Conservation (phyloP, 2,329 filamentous ascomycete genomes). For the Sclerotinia subarctica region DNA sequence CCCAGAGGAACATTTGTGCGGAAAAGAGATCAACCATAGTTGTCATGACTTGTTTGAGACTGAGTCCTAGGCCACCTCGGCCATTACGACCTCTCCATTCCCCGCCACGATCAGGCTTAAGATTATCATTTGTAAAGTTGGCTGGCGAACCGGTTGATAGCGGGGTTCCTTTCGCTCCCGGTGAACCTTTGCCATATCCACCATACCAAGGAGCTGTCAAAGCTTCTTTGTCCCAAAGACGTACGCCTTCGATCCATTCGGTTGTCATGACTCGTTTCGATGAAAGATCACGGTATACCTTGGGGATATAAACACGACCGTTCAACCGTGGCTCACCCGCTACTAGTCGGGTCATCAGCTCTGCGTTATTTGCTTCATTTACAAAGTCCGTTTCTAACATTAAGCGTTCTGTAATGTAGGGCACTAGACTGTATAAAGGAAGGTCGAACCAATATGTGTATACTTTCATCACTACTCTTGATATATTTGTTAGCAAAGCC, state of each 20-base stretch:
- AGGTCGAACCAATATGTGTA: slow-evolving; percentile 89
- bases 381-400: slow-evolving; percentile 91
- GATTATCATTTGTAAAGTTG: slow-evolving; percentile 46
- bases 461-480: slow-evolving; percentile 70
- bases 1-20: slow-evolving; percentile 98
- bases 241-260: slow-evolving; percentile 95
- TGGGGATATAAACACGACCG: slow-evolving; percentile 82
- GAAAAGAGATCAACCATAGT: slow-evolving; percentile 96
- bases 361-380: slow-evolving; percentile 85
- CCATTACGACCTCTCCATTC: slow-evolving; percentile 71
- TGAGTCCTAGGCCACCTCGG: slow-evolving; percentile 79
- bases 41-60: slow-evolving; percentile 83
- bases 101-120: slow-evolving; percentile 76
- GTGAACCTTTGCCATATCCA: slow-evolving; percentile 70
- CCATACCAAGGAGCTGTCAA: slow-evolving; percentile 77
- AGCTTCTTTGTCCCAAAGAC: slow-evolving; percentile 86
- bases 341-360: slow-evolving; percentile 77
- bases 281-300: slow-evolving; percentile 77
- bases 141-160: slow-evolving; percentile 43
- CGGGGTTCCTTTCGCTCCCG: slow-evolving; percentile 67
- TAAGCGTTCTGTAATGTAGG: slow-evolving; percentile 89
- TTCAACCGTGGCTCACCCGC: slow-evolving; percentile 71
- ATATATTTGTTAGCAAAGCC: slow-evolving; percentile 16
- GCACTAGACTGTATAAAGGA: slow-evolving; percentile 86
- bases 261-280: slow-evolving; percentile 85